A percentile compares a stretch with the other conserved stretches of the same genome.
Conservation (phyloP, 1,284 basidiomycete species). For the Sanguinoderma infundibulare region DNA sequence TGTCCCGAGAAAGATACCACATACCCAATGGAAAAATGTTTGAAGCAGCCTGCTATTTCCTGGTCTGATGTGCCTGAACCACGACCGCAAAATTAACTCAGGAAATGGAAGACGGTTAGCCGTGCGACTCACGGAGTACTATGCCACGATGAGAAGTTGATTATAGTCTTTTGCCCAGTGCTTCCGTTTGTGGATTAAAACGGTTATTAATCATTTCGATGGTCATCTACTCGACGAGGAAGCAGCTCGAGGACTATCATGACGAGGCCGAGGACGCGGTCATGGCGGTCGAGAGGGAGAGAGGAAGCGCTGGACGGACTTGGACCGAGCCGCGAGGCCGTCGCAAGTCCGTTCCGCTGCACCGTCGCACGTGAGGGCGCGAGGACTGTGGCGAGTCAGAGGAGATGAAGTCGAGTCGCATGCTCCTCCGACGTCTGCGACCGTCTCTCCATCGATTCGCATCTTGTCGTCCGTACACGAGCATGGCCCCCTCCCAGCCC, state of each 20-base stretch:
- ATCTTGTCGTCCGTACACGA: slow-evolving; percentile 17
- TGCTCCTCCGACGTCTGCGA: slow-evolving; percentile 23
- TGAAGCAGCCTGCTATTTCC: neutral
- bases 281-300: slow-evolving; percentile 11
- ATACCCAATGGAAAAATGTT: neutral
- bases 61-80: neutral
- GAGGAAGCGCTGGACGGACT: slow-evolving; percentile 3
- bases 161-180: too few species aligned
- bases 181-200: too few species aligned
- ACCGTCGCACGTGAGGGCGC: slow-evolving; percentile 22
- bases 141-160: neutral
- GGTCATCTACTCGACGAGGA: too few species aligned
- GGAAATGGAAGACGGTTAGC: neutral
- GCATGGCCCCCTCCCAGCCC: slow-evolving; percentile 19
- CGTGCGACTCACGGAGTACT: neutral
- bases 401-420: slow-evolving; percentile 21
- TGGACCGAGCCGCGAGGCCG: neutral
- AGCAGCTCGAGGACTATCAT: too few species aligned
- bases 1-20: neutral
- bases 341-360: slow-evolving; percentile 7
- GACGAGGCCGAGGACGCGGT: too few species aligned
- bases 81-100: neutral
- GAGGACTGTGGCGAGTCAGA: slow-evolving; percentile 24
- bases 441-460: slow-evolving; percentile 20
- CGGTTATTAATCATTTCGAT: too few species aligned